Base-by-base conservation (phyloP, 2,329 filamentous ascomycete genomes). In the Fusarium begoniae region DNA sequence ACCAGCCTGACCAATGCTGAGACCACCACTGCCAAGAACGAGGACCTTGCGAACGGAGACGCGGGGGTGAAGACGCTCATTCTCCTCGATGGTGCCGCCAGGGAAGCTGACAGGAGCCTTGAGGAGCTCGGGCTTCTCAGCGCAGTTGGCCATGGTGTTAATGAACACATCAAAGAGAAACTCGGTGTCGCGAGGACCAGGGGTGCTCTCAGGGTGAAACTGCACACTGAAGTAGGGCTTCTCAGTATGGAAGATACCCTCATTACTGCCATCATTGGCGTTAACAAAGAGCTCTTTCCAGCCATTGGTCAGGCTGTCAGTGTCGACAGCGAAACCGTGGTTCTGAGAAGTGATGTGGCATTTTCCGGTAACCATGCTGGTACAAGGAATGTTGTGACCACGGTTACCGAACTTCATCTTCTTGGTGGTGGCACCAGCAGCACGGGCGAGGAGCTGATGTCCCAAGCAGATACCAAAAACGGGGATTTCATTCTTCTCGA, bases 341-440 rank as follows among this genome's bases (percentile, higher is more conserved):
- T 99, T 99, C 84, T 99, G 96, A 15, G 96, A 98, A 45, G 96
- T 99, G 81, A 99, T 99, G 85, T 99, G 96, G 83, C 96, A 99
- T 85, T 95, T 95, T 78, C 96, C 96, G 50, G 96, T 97, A 75
- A 98, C 87, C 89, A 98, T 90, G 85, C 93, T 98, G 17, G 96
- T 98, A 87, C 95, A 98, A 50, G 96, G 96, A 80, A 99, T 98
- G 85, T 99, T 99, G 87, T 97, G 94, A 48, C 96, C 96, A 80
- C 96, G 94, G 86, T 99, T 99, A 86, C 96, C 96, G 80, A 98
- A 99, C 89, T 98, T 98, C 94, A 99, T 97, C 88, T 99, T 99
- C 79, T 89, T 84, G 1, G 96, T 98, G 53, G 88, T 88, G 53
- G 95, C 96, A 63, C 96, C 96, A 38, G 95, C 91, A 66, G 96